These are phyloP conservation scores for Furcasterigmium furcatum DNA, from an alignment of 2,329 filamentous ascomycete genomes.

Conservation along the genomic window DNA sequence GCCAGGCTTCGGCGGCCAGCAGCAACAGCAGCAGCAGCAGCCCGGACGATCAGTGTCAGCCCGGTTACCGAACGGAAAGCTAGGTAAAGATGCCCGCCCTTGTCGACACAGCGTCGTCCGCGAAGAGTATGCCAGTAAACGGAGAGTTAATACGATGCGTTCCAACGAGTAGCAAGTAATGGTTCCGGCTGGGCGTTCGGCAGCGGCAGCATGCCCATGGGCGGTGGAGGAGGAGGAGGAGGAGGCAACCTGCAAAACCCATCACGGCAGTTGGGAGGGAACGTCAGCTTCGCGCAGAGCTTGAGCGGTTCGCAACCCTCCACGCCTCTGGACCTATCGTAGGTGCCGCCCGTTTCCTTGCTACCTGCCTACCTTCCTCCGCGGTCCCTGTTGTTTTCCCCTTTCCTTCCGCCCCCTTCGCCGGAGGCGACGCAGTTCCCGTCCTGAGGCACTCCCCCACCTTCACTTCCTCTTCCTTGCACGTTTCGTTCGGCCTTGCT, in stretches of 20 bases:
- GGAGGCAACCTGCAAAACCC: slow-evolving; percentile 50
- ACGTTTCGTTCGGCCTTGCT: too few species aligned
- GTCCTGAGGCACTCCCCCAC: too few species aligned
- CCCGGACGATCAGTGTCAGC: slow-evolving; percentile 51
- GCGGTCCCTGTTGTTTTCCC: slow-evolving; percentile 1
- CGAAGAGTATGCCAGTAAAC: slow-evolving; percentile 3
- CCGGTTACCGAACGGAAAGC: slow-evolving; percentile 63
- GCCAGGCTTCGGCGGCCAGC: slow-evolving; percentile 53
- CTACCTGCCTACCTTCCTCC: slow-evolving; percentile 10
- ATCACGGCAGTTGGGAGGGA: slow-evolving; percentile 52
- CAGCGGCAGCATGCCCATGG: slow-evolving; percentile 56
- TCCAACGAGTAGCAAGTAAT: slow-evolving; percentile 39
- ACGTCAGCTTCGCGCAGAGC: slow-evolving; percentile 65
- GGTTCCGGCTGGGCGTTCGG: slow-evolving; percentile 61
- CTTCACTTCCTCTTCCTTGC: too few species aligned
- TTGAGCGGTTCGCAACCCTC: slow-evolving; percentile 60
- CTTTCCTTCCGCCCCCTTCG: not conserved
- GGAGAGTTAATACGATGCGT: slow-evolving; percentile 3
- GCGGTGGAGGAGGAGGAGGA: too few species aligned
- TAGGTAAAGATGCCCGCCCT: slow-evolving; percentile 43
- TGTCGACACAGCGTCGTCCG: not conserved
- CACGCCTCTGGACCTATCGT: slow-evolving; percentile 63
- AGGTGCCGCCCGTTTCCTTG: slow-evolving; percentile 33
- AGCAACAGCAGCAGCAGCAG: slow-evolving; percentile 25
- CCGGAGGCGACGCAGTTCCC: too few species aligned